Evolutionary conservation across 192 early-diverging fungal species (phyloP).

Genomic region (Coemansia reversa): DNA sequence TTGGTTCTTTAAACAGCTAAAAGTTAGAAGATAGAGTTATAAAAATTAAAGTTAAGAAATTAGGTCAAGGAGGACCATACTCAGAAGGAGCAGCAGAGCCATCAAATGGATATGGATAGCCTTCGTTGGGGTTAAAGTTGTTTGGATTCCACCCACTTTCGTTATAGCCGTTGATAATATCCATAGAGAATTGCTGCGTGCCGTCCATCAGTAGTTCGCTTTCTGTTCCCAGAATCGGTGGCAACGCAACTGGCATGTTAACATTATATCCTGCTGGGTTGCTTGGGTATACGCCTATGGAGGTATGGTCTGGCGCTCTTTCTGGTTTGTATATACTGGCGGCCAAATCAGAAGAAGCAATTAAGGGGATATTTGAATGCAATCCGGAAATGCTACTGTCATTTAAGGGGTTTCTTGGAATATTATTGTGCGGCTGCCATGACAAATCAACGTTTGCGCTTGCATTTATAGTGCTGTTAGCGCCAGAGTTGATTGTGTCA

Average conservation of each 20-base stretch:
- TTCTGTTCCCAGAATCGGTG: neutral
- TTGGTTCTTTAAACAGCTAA: neutral
- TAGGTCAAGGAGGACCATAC: conserved; percentile 8
- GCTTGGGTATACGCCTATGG: neutral
- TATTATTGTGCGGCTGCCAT: conserved; percentile 1
- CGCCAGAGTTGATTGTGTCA: no score
- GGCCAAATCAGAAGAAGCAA: neutral
- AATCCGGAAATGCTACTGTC: neutral
- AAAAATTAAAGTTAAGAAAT: conserved; percentile 3
- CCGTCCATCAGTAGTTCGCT: conserved; percentile 1
- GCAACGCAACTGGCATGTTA: neutral
- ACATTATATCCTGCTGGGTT: neutral
- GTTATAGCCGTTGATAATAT: conserved; percentile 10
- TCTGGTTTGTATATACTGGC: neutral
- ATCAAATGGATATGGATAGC: conserved; percentile 15
- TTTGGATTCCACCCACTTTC: conserved; percentile 3
- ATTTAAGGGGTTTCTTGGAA: neutral
- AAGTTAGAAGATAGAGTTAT: neutral
- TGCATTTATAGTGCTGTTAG: no score
- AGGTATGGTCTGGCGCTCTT: neutral
- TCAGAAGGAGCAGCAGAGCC: conserved; percentile 17
- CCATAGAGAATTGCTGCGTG: neutral
- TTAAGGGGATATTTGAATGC: neutral
- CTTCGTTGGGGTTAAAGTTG: conserved; percentile 11
- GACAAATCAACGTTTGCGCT: no score